A percentile compares a stretch with the other conserved stretches of the same genome.
phyloP scores from a whole-genome alignment of 495 filamentous ascomycete species.

The Aspergillus haitiensis region DNA sequence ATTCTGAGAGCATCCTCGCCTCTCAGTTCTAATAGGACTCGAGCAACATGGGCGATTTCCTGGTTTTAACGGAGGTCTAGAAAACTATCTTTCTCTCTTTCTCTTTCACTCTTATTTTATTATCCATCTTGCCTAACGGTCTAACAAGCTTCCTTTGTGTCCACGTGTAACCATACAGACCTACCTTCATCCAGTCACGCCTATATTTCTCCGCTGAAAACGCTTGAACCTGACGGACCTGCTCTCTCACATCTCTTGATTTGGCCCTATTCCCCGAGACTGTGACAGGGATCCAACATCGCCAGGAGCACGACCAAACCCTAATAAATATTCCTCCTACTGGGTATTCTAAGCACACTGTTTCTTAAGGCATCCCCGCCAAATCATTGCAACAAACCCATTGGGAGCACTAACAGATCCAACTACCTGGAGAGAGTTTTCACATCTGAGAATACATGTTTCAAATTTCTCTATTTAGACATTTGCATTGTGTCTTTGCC shows the following conservation, averaged over 20 bases:
- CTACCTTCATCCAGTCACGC: neutral
- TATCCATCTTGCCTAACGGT: neutral
- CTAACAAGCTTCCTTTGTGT: neutral
- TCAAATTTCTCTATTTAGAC: no score
- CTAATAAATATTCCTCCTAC: neutral
- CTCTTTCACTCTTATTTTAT: no score
- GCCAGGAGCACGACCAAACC: no score
- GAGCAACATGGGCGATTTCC: neutral
- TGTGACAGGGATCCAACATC: neutral
- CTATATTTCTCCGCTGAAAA: neutral
- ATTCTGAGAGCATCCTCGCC: neutral
- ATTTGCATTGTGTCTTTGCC: neutral
- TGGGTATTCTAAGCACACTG: neutral
- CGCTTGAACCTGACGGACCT: neutral
- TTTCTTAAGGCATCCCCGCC: neutral
- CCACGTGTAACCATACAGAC: conserved; percentile 1
- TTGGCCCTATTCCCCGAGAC: neutral
- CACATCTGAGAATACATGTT: no score
- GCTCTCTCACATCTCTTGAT: neutral
- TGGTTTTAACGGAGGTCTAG: conserved; percentile 1
- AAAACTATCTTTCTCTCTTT: neutral
- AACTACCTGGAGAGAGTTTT: no score
- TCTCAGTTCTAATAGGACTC: neutral
- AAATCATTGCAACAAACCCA: neutral
- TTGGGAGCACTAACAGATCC: neutral